Percentiles rank a stretch among this genome's conserved stretches.
These are phyloP conservation scores for Phaeosphaeriaceae sp. DNA, from an alignment of 2,329 filamentous ascomycete genomes.

Conservation along the genomic window DNA sequence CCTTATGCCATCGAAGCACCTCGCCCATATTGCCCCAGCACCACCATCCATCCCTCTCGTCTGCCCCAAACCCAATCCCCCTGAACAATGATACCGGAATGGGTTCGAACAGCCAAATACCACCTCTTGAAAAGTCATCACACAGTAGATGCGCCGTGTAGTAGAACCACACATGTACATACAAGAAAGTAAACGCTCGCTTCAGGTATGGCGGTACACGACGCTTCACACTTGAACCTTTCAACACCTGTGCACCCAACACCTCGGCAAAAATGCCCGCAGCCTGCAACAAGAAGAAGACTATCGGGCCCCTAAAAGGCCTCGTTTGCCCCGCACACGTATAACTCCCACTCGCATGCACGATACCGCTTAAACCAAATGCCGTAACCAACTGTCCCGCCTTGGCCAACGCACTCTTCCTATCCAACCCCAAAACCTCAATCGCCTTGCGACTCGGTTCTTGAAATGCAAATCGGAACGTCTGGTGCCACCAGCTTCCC, in stretches of 20 bases:
- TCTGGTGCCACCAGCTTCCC: conserved; percentile 90
- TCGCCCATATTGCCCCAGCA: conserved; percentile 66
- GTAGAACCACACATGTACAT: conserved; percentile 71
- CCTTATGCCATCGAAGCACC: conserved; percentile 64
- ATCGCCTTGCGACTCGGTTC: conserved; percentile 62
- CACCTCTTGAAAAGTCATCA: conserved; percentile 76
- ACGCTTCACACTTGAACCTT: conserved; percentile 35
- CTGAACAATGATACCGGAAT: conserved; percentile 77
- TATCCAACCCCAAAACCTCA: conserved; percentile 32
- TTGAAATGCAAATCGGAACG: conserved; percentile 76
- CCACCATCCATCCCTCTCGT: conserved; percentile 67
- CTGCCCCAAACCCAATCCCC: conserved; percentile 66
- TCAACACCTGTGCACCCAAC: conserved; percentile 32
- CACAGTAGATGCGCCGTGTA: conserved; percentile 69
- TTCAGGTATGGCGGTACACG: conserved; percentile 55
- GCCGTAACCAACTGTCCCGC: conserved; percentile 57
- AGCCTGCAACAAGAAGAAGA: conserved; percentile 77
- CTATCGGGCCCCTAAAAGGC: conserved; percentile 59
- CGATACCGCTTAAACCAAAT: conserved; percentile 69
- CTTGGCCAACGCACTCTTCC: conserved; percentile 45
- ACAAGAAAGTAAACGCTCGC: conserved; percentile 65
- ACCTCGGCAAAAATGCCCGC: conserved; percentile 68
- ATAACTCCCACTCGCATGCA: conserved; percentile 75
- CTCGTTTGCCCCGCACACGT: conserved; percentile 63
- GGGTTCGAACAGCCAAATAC: conserved; percentile 82